Conservation (phyloP, 495 filamentous ascomycete genomes). For the Penicillium diatomitis region DNA sequence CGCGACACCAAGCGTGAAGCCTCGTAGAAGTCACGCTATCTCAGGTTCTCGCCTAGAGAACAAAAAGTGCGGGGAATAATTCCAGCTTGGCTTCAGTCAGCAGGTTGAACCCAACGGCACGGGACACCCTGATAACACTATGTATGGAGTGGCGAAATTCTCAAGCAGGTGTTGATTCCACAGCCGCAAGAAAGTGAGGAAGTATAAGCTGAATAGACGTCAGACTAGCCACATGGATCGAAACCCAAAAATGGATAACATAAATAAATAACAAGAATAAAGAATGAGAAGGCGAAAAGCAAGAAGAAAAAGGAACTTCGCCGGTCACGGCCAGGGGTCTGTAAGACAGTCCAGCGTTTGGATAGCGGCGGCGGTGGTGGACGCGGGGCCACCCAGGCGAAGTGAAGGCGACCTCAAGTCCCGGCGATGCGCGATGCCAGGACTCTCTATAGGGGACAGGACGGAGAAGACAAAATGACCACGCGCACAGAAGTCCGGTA, state of each 20-base stretch:
- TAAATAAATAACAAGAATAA: background rate
- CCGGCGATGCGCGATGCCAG: too few species aligned
- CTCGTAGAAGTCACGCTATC: constrained; percentile 14
- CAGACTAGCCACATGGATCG: background rate
- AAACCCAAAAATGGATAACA: background rate
- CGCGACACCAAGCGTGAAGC: constrained; percentile 18
- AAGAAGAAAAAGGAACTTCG: background rate
- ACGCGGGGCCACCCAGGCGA: too few species aligned
- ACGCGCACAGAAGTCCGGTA: too few species aligned
- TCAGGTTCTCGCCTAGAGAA: background rate
- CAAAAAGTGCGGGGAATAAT: too few species aligned
- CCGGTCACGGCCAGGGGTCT: too few species aligned
- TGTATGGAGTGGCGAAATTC: background rate
- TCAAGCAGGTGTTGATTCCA: background rate
- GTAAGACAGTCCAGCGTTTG: too few species aligned
- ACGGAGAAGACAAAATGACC: background rate
- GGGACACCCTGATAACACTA: background rate
- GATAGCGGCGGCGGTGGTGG: too few species aligned
- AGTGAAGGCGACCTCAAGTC: too few species aligned
- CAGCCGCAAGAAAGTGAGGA: background rate
- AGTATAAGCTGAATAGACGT: too few species aligned
- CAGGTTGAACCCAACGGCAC: too few species aligned
- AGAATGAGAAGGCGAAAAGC: background rate
- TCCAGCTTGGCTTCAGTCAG: too few species aligned
- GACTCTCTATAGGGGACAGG: too few species aligned